Conservation (phyloP, 176 grass and related monocot species). For the Lolium rigidum region DNA sequence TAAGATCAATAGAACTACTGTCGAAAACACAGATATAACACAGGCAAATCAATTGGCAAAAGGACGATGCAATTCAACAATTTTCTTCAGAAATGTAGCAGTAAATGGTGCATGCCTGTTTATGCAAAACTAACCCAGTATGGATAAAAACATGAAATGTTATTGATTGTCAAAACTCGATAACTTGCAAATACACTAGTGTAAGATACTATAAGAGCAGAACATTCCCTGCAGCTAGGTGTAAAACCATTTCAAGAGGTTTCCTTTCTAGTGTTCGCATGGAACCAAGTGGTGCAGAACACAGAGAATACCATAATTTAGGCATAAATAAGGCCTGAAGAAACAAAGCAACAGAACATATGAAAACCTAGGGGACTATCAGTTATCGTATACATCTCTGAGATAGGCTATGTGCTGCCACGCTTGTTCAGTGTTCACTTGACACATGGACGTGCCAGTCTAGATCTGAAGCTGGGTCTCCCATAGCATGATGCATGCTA, state of each 20-base stretch:
- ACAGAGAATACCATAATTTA: background rate
- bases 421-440: background rate
- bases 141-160: background rate
- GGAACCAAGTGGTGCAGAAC: conserved; percentile 12
- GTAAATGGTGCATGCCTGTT: background rate
- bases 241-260: background rate
- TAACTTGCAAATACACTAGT: background rate
- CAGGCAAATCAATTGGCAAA: background rate
- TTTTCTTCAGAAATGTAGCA: background rate
- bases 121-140: background rate
- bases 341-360: background rate
- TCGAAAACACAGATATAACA: background rate
- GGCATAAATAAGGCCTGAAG: background rate
- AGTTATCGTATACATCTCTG: background rate
- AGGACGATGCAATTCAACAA: background rate
- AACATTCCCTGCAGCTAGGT: background rate
- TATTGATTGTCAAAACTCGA: background rate
- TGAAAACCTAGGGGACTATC: background rate
- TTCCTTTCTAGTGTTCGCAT: background rate
- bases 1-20: too few relatives aligned
- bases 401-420: background rate
- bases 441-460: background rate
- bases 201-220: background rate
- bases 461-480: background rate
- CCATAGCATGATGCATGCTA: background rate